Evolutionary conservation across 202 grass and related monocot species (phyloP), one percentile per base, ranked within the genome.

Genomic region (Musa balbisiana): DNA sequence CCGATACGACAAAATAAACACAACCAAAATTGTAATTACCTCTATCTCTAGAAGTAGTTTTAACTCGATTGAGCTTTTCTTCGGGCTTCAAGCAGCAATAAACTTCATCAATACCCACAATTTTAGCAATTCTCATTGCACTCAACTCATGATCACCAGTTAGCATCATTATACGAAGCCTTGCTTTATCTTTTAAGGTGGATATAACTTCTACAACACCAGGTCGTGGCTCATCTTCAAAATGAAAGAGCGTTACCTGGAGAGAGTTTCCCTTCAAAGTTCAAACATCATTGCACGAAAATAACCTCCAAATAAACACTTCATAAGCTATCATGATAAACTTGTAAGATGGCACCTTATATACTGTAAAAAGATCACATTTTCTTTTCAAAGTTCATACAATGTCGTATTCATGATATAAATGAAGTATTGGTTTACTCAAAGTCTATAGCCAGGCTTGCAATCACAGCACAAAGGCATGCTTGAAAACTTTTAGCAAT

Each of bases 81-180:
- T 98, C 94, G 52, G 91, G 94, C 68, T 98, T 98, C 77, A 98
- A 87, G 81, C 81, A 88, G 68, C 25, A 87, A 75, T 88, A 82
- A 13, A 98, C 88, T 82, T 98, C 94, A 0, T 89, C 73, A 60
- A 92, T 93, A 70, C 91, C 92, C 75, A 98, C 94, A 91, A 81
- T 75, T 83, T 98, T 86, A 75, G 91, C 94, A 75, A 92, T 88
- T 84, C 94, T 88, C 51, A 12, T 62, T 79, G 94, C 94, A 84
- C 94, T 98, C 73, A 85, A 98, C 84, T 98, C 86, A 79, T 98
- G 94, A 74, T 98, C 94, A 74, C 94, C 88, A 67, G 90, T 98
- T 53, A 98, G 86, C 90, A 98, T 98, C 94, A 98, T 91, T 77
- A 98, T 86, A 62, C 64, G 82, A 86, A 98, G 90, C 76, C 91